These are phyloP conservation scores for Penicillium argentinense DNA, from an alignment of 495 filamentous ascomycete genomes.

Conservation along the genomic window DNA sequence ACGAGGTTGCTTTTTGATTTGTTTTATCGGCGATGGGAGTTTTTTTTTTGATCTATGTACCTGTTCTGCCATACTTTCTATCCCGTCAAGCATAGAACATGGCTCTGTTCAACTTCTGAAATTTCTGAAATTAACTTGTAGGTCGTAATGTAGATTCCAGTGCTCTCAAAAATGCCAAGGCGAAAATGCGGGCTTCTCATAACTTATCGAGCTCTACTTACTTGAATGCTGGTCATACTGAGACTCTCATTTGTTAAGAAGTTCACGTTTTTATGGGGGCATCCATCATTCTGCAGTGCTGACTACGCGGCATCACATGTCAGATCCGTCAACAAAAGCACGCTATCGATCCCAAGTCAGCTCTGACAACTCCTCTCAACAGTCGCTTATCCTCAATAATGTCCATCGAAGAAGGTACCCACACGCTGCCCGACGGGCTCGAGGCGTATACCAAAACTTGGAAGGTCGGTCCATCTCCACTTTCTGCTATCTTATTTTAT, in stretches of 20 bases:
- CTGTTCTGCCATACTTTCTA: slow-evolving; percentile 18
- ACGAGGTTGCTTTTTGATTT: slow-evolving; percentile 23
- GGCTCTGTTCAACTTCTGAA: slow-evolving; percentile 19
- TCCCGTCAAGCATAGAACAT: slow-evolving; percentile 26
- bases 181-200: too few species aligned
- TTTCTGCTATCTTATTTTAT: too few species aligned
- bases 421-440: slow-evolving; percentile 47
- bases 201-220: too few species aligned
- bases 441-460: slow-evolving; percentile 83
- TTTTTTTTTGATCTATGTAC: slow-evolving; percentile 28
- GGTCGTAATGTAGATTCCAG: not conserved
- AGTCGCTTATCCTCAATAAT: slow-evolving; percentile 3
- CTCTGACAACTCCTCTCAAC: not conserved
- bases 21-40: slow-evolving; percentile 26
- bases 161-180: not conserved
- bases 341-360: not conserved
- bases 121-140: too few species aligned
- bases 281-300: not conserved
- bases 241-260: too few species aligned
- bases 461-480: slow-evolving; percentile 56
- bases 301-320: slow-evolving; percentile 4
- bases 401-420: slow-evolving; percentile 35
- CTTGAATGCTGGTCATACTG: too few species aligned
- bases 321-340: not conserved
- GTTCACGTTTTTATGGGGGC: not conserved